These are phyloP conservation scores for Coccomyxa sp. DNA, from an alignment of 139 green algal genomes.

Conservation along the genomic window DNA sequence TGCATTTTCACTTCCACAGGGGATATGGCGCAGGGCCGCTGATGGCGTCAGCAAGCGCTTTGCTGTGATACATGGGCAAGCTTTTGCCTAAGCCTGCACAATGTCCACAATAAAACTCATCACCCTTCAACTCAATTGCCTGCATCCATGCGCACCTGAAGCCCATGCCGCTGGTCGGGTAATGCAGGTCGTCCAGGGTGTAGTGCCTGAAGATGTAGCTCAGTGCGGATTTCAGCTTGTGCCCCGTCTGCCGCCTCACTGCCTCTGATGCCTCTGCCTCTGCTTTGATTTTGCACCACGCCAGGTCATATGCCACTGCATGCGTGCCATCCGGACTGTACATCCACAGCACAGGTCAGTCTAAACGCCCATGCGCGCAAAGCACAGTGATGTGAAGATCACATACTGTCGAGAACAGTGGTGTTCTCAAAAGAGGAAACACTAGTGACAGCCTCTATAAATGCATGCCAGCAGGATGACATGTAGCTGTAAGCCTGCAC, in stretches of 20 bases:
- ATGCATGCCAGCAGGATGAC: too few species aligned
- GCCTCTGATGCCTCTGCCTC: slow-evolving; percentile 36
- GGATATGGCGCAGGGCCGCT: too few species aligned
- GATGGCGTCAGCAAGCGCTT: not conserved
- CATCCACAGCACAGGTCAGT: not conserved
- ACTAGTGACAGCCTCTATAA: too few species aligned
- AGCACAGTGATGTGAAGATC: not conserved
- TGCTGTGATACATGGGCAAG: not conserved
- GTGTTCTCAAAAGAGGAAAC: not conserved
- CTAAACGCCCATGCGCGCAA: not conserved
- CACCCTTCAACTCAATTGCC: not conserved
- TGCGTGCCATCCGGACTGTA: slow-evolving; percentile 47
- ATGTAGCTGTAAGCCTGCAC: too few species aligned
- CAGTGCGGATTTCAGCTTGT: slow-evolving; percentile 63
- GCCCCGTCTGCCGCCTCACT: slow-evolving; percentile 52
- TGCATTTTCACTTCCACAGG: too few species aligned
- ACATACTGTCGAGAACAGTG: not conserved
- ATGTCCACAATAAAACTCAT: not conserved
- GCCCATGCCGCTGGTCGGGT: slow-evolving; percentile 3
- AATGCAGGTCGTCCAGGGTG: slow-evolving; percentile 22
- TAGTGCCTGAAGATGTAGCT: slow-evolving; percentile 32
- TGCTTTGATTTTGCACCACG: slow-evolving; percentile 56
- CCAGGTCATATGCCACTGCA: slow-evolving; percentile 59
- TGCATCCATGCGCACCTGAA: not conserved
- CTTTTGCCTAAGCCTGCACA: not conserved